Evolutionary conservation across 345 rosid species (phyloP).

Genomic region (Arabidopsis thaliana): TAIR10.1 NC_003076.8:7832501-7833000

Average conservation of each 20-base stretch:
- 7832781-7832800: too few relatives aligned
- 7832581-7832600: slow-evolving; percentile 11
- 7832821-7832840: background rate
- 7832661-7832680: background rate
- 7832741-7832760: background rate
- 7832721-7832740: slow-evolving; percentile 10
- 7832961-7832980: slow-evolving; percentile 7
- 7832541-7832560: slow-evolving; percentile 19
- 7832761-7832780: too few relatives aligned
- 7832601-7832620: slow-evolving; percentile 13
- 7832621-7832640: background rate
- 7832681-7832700: background rate
- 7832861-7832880: background rate
- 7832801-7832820: background rate
- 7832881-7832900: background rate
- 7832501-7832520: background rate
- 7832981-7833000: slow-evolving; percentile 11
- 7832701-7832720: background rate
- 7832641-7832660: background rate
- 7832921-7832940: background rate
- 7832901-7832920: background rate
- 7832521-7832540: background rate
- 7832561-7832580: slow-evolving; percentile 6
- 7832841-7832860: background rate
- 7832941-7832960: slow-evolving; percentile 18